Conservation (phyloP, 2,329 filamentous ascomycete genomes). For the Aspergillus viridinutans region DNA sequence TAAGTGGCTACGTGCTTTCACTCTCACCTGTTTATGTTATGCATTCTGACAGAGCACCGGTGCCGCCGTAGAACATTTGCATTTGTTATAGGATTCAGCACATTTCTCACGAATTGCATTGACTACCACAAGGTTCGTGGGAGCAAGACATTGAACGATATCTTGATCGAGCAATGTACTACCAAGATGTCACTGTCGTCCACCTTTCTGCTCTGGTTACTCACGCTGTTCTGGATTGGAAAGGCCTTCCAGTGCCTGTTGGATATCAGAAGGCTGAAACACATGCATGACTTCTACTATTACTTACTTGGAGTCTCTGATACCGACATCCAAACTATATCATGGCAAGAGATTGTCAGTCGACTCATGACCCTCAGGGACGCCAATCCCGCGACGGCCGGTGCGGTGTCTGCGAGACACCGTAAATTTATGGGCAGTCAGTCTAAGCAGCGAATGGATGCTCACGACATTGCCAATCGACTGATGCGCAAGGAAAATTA, state of each 20-base stretch:
- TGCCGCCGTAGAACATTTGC: slow-evolving; percentile 60
- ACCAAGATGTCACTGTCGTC: slow-evolving; percentile 68
- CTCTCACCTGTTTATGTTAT: too few relatives aligned
- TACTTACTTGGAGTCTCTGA: slow-evolving; percentile 78
- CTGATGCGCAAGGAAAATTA: slow-evolving; percentile 97
- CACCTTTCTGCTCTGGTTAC: slow-evolving; percentile 77
- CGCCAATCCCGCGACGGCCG: slow-evolving; percentile 77
- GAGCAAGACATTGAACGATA: slow-evolving; percentile 57
- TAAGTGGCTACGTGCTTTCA: slow-evolving; percentile 42
- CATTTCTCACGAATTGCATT: slow-evolving; percentile 80
- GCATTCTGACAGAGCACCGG: slow-evolving; percentile 1
- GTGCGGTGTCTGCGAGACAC: slow-evolving; percentile 55
- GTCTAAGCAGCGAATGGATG: slow-evolving; percentile 90
- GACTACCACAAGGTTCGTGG: slow-evolving; percentile 70
- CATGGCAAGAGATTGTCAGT: slow-evolving; percentile 86
- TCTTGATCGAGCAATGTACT: slow-evolving; percentile 72
- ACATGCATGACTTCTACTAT: slow-evolving; percentile 81
- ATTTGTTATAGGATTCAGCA: slow-evolving; percentile 78
- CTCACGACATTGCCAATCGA: slow-evolving; percentile 93
- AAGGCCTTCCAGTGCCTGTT: slow-evolving; percentile 70
- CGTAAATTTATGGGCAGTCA: slow-evolving; percentile 69
- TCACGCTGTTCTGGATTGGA: slow-evolving; percentile 79
- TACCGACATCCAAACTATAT: slow-evolving; percentile 86
- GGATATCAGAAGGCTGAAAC: slow-evolving; percentile 67
- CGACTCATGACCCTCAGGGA: slow-evolving; percentile 81